These are phyloP conservation scores for Alloteropsis semialata DNA, from an alignment of 176 grass and related monocot species.

Conservation along the genomic window DNA sequence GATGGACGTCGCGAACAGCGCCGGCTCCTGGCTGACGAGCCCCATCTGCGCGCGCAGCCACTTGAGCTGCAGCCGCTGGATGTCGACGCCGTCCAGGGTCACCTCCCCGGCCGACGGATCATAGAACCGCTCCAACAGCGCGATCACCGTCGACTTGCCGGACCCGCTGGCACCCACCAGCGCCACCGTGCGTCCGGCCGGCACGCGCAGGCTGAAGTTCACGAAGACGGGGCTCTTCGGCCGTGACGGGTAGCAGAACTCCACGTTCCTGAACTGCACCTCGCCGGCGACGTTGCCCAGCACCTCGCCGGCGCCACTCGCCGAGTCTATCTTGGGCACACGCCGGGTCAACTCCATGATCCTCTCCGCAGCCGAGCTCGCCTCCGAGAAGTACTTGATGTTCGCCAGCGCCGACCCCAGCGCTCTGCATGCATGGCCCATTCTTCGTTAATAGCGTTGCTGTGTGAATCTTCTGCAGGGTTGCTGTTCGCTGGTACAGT, in stretches of 20 bases:
- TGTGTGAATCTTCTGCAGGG: no score
- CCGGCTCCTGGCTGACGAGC: conserved; percentile 93
- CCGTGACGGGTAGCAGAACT: conserved; percentile 86
- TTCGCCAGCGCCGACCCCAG: conserved; percentile 73
- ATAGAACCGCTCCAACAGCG: conserved; percentile 81
- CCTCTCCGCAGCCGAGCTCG: conserved; percentile 66
- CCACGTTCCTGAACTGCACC: conserved; percentile 72
- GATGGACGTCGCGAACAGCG: conserved; percentile 88
- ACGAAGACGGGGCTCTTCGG: conserved; percentile 70
- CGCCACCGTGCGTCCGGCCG: conserved; percentile 66
- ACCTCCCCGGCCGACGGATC: conserved; percentile 69
- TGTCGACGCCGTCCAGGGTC: conserved; percentile 65
- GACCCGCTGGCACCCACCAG: conserved; percentile 82
- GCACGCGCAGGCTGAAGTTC: conserved; percentile 74
- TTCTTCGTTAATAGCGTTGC: no score
- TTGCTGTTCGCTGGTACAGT: no score
- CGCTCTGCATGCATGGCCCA: conserved; percentile 53
- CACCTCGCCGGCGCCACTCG: conserved; percentile 56
- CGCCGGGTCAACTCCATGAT: conserved; percentile 59
- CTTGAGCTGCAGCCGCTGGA: conserved; percentile 71
- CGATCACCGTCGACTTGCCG: conserved; percentile 87
- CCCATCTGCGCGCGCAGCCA: conserved; percentile 89
- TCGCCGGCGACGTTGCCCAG: conserved; percentile 59
- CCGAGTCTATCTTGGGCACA: conserved; percentile 81
- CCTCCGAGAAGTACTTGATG: conserved; percentile 85